Conservation (phyloP, 805 yeast genomes). For the Wickerhamiella allomyrinae region DNA sequence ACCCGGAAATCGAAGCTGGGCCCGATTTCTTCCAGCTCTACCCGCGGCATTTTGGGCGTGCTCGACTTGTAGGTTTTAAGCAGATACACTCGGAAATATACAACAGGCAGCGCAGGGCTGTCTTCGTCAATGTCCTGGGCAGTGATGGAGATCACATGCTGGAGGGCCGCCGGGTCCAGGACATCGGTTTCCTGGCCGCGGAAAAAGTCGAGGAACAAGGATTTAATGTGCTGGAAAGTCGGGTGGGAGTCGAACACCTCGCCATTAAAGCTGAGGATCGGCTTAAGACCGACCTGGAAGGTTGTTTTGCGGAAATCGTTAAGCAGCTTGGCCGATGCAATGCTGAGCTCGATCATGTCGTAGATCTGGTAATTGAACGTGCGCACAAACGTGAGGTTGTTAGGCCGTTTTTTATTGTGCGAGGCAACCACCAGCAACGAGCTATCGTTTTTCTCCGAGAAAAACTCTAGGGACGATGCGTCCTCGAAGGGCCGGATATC, state of each 20-base stretch:
- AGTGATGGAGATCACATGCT: slow-evolving; percentile 72
- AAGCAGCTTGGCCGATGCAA: slow-evolving; percentile 47
- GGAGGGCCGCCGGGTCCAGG: slow-evolving; percentile 91
- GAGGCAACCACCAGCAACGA: slow-evolving; percentile 70
- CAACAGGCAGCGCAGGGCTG: slow-evolving; percentile 54
- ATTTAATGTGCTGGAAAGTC: slow-evolving; percentile 68
- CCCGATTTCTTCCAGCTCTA: slow-evolving; percentile 88
- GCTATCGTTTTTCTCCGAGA: slow-evolving; percentile 86
- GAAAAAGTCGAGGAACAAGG: slow-evolving; percentile 80
- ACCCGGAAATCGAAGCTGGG: slow-evolving; percentile 88
- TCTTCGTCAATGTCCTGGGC: slow-evolving; percentile 66
- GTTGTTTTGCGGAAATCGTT: slow-evolving; percentile 69
- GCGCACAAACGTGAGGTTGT: slow-evolving; percentile 74
- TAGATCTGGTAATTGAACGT: slow-evolving; percentile 81
- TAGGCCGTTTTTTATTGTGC: slow-evolving; percentile 82
- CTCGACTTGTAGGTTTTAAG: slow-evolving; percentile 59
- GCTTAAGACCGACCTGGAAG: slow-evolving; percentile 79
- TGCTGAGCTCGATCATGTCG: slow-evolving; percentile 85
- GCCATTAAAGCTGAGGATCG: slow-evolving; percentile 89
- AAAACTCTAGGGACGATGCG: slow-evolving; percentile 67
- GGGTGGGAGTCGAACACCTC: slow-evolving; percentile 84
- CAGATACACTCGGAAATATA: slow-evolving; percentile 83
- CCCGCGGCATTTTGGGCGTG: slow-evolving; percentile 75
- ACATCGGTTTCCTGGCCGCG: slow-evolving; percentile 69
- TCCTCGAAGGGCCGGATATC: slow-evolving; percentile 91